Conservation (phyloP, 306 rosid species). For the Lagenaria siceraria region DNA sequence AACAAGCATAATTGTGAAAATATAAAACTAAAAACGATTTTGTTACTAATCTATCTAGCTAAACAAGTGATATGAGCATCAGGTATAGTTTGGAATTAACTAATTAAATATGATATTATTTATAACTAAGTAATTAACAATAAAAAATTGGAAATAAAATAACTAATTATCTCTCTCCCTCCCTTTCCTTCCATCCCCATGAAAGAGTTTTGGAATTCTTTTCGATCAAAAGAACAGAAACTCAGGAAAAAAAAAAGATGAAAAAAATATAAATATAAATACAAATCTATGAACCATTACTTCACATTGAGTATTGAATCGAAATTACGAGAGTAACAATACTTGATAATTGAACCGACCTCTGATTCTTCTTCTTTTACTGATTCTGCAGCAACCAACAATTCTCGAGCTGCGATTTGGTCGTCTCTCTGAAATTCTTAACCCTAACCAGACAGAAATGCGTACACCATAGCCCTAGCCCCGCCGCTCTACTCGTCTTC, state of each 20-base stretch:
- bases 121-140: background rate
- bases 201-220: background rate
- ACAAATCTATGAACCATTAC: background rate
- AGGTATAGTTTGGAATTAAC: background rate
- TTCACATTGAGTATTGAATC: background rate
- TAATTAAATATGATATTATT: no score
- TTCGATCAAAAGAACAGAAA: background rate
- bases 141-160: background rate
- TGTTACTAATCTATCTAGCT: no score
- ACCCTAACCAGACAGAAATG: constrained; percentile 11
- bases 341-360: background rate
- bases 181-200: background rate
- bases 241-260: background rate
- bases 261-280: background rate
- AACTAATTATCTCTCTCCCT: background rate
- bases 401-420: constrained; percentile 9
- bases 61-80: no score
- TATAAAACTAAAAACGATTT: no score
- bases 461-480: background rate
- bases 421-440: constrained; percentile 11
- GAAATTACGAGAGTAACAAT: background rate
- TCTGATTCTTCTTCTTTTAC: background rate
- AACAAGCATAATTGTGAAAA: no score
- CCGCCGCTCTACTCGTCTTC: background rate
- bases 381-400: constrained; percentile 12